phyloP scores from a whole-genome alignment of 208 protist species.

The Naegleria gruberi region DNA sequence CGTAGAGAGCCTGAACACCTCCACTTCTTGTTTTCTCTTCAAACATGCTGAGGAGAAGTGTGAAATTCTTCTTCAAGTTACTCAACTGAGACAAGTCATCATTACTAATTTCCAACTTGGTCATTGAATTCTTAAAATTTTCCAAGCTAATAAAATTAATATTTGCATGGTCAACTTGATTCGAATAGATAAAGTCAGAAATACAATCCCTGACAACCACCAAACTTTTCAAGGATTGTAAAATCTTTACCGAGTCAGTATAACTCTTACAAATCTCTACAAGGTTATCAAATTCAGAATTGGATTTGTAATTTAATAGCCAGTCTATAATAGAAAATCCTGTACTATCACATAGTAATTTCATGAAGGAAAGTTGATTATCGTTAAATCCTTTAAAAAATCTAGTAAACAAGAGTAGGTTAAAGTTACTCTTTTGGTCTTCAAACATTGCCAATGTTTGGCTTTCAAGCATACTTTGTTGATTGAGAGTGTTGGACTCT shows the following conservation, averaged over 20 bases:
- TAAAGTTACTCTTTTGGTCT: not conserved
- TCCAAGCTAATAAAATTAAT: not conserved
- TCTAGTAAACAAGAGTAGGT: not conserved
- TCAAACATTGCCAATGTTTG: not conserved
- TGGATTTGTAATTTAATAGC: not conserved
- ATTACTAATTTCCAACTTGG: not conserved
- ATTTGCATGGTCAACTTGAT: not conserved
- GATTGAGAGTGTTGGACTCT: not conserved
- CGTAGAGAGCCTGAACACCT: conserved; percentile 5
- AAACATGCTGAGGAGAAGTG: not conserved
- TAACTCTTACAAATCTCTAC: not conserved
- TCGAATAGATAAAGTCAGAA: not conserved
- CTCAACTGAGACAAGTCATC: not conserved
- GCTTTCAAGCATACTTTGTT: not conserved
- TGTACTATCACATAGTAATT: not conserved
- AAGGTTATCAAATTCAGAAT: not conserved
- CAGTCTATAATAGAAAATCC: not conserved
- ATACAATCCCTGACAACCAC: not conserved
- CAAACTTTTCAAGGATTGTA: not conserved
- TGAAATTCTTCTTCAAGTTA: conserved; percentile 1
- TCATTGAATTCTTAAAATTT: not conserved
- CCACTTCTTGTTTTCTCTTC: not conserved
- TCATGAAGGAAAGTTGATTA: not conserved
- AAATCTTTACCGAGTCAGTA: not conserved
- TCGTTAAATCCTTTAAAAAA: not conserved